Evolutionary conservation across 352 stramenopile species (phyloP), one percentile per base, ranked within the genome.

Genomic region (Blastocystis sp.): DNA sequence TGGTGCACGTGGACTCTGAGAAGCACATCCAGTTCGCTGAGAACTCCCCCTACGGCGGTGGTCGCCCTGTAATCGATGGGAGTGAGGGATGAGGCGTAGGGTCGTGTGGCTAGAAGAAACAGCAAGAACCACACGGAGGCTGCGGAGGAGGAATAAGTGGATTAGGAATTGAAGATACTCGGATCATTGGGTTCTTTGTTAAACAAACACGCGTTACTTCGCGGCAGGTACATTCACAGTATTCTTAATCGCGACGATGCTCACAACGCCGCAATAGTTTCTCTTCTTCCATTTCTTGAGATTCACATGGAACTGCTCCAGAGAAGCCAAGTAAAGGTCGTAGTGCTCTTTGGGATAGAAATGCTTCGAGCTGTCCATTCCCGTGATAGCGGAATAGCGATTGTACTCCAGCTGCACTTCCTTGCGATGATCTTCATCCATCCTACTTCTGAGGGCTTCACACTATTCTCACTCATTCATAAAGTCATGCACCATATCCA

Each of bases 11-110:
- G 28, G 28, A 34, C 28, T 98, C 94, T 77, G 96, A 99, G 92
- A 98, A 98, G 93, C 95, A 98, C 95, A 98, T 99, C 94, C 96
- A 99, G 93, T 98, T 98, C 92, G 91, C 96, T 76, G 92, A 98
- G 89, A 98, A 95, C 89, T 98, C 95, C 74, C 97, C 97, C 52
- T 99, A 98, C 91, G 96, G 96, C 34, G 64, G 64, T 74, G 64
- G 66, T 76, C 66, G 66, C 28, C 66, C 66, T 76, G 48, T 57
- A 57, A 14, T 14, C 6, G 6, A 17, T 57, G 48, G 6, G 14
- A 17, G 6, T 57, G 6, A 7, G 48, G 6, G 14, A 17, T 57
- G 6, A 57, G 6, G 6, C 48, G 14, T 57, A 57, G 48, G 74
- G 74, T 48, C 74, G 74, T 82, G 74, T 82, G 3, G 54, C 59